Evolutionary conservation across 2,329 filamentous ascomycete species (phyloP), one percentile per base, ranked within the genome.

Genomic region (Exutisphaerella laricina): DNA sequence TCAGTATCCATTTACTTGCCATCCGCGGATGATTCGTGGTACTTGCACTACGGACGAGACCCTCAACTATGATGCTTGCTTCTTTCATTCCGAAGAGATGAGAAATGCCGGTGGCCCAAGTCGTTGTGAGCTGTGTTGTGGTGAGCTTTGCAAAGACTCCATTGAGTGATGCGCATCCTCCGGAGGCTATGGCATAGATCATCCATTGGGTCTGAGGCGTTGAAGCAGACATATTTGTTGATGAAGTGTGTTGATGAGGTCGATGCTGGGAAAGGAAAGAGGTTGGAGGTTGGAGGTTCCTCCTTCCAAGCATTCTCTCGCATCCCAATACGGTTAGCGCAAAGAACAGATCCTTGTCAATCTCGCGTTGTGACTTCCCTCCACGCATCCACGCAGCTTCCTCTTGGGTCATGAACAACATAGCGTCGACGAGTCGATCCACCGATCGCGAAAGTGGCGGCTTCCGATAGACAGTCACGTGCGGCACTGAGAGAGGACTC

Each of bases 91-190:
- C 68, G 35, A 79, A 66, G 14, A 64, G 51, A 22, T 65, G 59
- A 1, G 75, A 70, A 41, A 80, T 67, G 5, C 66, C 61, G 30
- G 64, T 66, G 13, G 74, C 70, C 65, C 74, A 72, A 8, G 67
- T 68, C 10, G 74, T 69, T 14, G 79, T 82, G 46, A 80, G 68
- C 32, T 73, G 65, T 8, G 78, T 80, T 12, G 79, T 82, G 46
- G 78, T 82, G 82, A 92, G 69, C 66, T 90, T 92, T 1, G 86
- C 86, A 69, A 90, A 88, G 4, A 86, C 81, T 46, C 85, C 85
- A 56, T 92, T 92, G 54, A 85, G 82, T 16, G 85, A 84, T 22
- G 86, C 86, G 58, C 84, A 89, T 40, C 77, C 80, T 49, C 86
- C 86, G 58, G 83, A 87, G 36, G 82, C 78, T 30, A 89, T 63